A percentile compares a stretch with the other conserved stretches of the same genome.
These are phyloP conservation scores for Lathyrus sativus DNA, from an alignment of 306 rosid genomes.

Conservation along the genomic window DNA sequence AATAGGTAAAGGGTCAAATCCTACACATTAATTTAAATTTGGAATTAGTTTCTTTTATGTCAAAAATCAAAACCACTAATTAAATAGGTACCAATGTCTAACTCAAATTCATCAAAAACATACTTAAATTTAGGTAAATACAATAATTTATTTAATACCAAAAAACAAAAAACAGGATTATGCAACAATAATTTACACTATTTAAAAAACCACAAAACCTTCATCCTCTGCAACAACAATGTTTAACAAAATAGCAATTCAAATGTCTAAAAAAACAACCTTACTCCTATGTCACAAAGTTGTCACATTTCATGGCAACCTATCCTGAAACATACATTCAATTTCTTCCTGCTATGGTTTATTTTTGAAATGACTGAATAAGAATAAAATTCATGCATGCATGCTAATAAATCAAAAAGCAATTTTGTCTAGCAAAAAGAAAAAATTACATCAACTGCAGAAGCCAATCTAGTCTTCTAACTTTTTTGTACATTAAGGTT, in stretches of 20 bases:
- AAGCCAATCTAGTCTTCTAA: slow-evolving; percentile 49
- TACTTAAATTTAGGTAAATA: neutral
- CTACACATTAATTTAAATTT: neutral
- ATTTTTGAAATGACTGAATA: slow-evolving; percentile 41
- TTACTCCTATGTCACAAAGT: slow-evolving; percentile 38
- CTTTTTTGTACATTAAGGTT: slow-evolving; percentile 54
- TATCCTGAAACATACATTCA: slow-evolving; percentile 41
- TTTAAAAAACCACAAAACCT: slow-evolving; percentile 30
- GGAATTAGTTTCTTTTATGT: neutral
- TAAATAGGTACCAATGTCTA: too few relatives aligned
- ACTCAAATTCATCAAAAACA: neutral
- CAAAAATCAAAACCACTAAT: neutral
- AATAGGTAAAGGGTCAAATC: neutral
- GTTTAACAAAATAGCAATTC: slow-evolving; percentile 34
- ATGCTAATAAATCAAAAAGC: slow-evolving; percentile 37
- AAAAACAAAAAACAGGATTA: slow-evolving; percentile 1
- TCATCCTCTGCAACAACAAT: slow-evolving; percentile 11
- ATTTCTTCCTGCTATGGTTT: slow-evolving; percentile 38
- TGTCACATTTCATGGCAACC: slow-evolving; percentile 41
- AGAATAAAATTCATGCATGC: slow-evolving; percentile 37
- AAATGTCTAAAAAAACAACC: slow-evolving; percentile 36
- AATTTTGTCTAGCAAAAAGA: slow-evolving; percentile 46
- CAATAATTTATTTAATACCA: neutral
- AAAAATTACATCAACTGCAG: slow-evolving; percentile 46
- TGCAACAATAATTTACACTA: slow-evolving; percentile 36